Base-by-base conservation (phyloP, 371 early-diverging fungal species). In the Lichtheimia corymbifera region DNA sequence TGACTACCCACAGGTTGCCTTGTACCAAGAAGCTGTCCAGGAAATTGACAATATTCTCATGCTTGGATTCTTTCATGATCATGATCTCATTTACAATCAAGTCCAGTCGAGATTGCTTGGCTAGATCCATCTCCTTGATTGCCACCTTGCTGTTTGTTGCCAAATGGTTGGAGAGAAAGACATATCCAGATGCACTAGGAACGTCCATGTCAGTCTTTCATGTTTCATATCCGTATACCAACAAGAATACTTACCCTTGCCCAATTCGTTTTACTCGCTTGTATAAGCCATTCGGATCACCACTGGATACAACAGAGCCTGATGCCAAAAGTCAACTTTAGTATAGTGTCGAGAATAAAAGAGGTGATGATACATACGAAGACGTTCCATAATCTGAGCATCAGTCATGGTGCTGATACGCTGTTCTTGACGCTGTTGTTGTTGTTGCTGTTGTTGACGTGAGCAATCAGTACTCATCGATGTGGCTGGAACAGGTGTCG, bases 121-220 rank as follows among this genome's bases (percentile, higher is more conserved):
- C 76, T 43, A 98, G 81, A 63, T 97, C 94, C 95, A 98, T 98
- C 76, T 97, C 94, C 77, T 98, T 98, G 73, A 98, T 94, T 4
- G 98, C 98, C 18, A 98, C 96, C 65, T 84, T 83, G 51, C 81
- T 76, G 57, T 87, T 85, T 7, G 64, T 63, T 15, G 35, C 20
- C 22, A 57, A 11, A 18, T 57, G 43, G 15, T 82, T 88, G 24
- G 80, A 71, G n/a, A 88, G 71, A 78, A 91, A 98, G 52, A 98
- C 98, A 42, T 92, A 93, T 49, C 98, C 98, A 42, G 96, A 96
- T 3, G 97, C 98, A 69, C 95, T 91, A 68, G n/a, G 24, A 24
- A 40, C 15, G 41, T 11, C 12, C 35, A 35, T 35, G 35, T 35
- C 11, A 35, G 35, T 0, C 35, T 35, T 35, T 9, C 35, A 35